Evolutionary conservation across 441 rosid species (phyloP).

Genomic region (Dalechampia spathulata): DNA sequence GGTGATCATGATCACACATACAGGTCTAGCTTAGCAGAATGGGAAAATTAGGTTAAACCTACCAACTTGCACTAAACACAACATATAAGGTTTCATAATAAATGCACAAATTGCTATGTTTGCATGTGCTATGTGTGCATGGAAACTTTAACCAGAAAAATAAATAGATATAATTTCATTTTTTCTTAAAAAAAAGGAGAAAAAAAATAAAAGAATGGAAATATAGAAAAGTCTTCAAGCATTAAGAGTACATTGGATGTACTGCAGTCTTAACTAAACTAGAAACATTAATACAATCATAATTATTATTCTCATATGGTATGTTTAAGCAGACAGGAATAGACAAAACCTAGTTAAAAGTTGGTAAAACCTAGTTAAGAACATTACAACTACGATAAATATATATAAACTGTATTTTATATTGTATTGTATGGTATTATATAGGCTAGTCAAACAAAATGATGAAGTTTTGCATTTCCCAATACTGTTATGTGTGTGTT

Average conservation of each 20-base stretch:
- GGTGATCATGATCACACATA: conserved; percentile 9
- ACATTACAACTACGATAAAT: not conserved
- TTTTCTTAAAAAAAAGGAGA: not conserved
- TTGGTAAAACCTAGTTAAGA: not conserved
- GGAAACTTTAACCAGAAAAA: not conserved
- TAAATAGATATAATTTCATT: too few species aligned
- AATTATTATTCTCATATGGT: not conserved
- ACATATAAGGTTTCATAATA: not conserved
- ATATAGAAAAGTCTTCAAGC: too few species aligned
- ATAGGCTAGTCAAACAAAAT: conserved; percentile 6
- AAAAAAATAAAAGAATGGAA: not conserved
- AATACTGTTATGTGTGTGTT: not conserved
- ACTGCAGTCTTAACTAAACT: not conserved
- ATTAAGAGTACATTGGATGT: not conserved
- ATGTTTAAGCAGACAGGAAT: conserved; percentile 8
- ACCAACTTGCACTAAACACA: conserved; percentile 9
- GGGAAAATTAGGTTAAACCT: conserved; percentile 10
- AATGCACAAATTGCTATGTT: conserved; percentile 11
- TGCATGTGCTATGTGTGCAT: conserved; percentile 8
- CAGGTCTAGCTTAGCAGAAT: not conserved
- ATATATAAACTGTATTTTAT: too few species aligned
- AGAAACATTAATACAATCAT: not conserved
- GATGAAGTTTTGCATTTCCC: not conserved
- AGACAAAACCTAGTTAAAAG: conserved; percentile 6
- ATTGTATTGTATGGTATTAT: too few species aligned